Conservation (phyloP, 2,329 filamentous ascomycete genomes). For the Ceratocystis smalleyi region DNA sequence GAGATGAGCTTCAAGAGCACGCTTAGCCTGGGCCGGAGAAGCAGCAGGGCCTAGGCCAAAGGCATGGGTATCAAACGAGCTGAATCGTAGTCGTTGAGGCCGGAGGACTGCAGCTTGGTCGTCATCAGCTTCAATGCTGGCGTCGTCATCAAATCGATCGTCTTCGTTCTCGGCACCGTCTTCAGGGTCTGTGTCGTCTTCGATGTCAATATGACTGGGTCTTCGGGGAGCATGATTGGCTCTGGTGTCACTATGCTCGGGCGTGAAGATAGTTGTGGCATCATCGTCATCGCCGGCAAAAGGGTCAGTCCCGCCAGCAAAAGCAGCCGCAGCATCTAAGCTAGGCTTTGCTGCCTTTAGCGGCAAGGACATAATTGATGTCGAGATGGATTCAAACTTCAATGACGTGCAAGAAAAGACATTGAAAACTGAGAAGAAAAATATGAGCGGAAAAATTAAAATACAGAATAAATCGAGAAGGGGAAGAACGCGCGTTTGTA, state of each 20-base stretch:
- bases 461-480: background rate
- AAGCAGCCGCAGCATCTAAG: slow-evolving; percentile 14
- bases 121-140: slow-evolving; percentile 9
- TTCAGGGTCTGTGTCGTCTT: background rate
- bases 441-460: background rate
- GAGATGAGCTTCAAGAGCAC: slow-evolving; percentile 78
- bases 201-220: background rate
- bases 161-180: background rate
- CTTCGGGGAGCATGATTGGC: too few relatives aligned
- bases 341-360: slow-evolving; percentile 12
- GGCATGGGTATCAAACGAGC: slow-evolving; percentile 64
- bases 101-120: background rate
- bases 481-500: background rate
- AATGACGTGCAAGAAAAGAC: background rate
- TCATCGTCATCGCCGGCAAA: background rate
- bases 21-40: slow-evolving; percentile 75
- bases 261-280: slow-evolving; percentile 1
- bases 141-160: slow-evolving; percentile 12
- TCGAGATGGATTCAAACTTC: background rate
- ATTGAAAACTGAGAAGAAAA: background rate
- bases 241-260: background rate
- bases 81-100: slow-evolving; percentile 50
- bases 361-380: slow-evolving; percentile 9
- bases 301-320: slow-evolving; percentile 14
- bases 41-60: slow-evolving; percentile 61